Base-by-base conservation (phyloP, 2,329 filamentous ascomycete species). In the Aspergillus thermomutatus region DNA sequence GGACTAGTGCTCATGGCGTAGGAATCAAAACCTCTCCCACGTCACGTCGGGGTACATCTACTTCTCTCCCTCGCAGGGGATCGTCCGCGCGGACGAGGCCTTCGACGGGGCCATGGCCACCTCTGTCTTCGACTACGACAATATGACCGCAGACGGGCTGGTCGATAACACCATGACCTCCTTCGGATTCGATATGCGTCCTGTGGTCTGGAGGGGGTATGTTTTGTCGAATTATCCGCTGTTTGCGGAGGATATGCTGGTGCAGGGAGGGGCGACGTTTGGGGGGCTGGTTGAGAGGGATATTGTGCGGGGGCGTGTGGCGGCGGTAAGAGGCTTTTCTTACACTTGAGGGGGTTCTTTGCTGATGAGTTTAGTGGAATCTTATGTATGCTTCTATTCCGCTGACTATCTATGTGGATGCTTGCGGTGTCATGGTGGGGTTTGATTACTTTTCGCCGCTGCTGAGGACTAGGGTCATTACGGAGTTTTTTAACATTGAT, bases 211-310 rank as follows among this genome's bases (percentile, higher is more conserved):
- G 67, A 65, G 66, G 34, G 73, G 67, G 14, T 75, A 74, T 9
- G 72, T 74, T 10, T 72, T 73, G 53, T 71, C 73, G 0, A 73
- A 73, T n/a, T 77, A 70, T 47, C 73, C 74, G 0, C 63, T 76
- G 6, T 69, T 76, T 19, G 50, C 50, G 0, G 57, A 64, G 3
- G 64, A 71, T 8, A 55, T 74, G 14, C 63, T 77, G 25, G 53
- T 72, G 7, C 52, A 60, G n/a, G 55, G 58, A 21, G 54, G 41
- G 11, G 60, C 63, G 25, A 48, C 54, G 8, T 67, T 60, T 57
- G 64, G 62, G 1, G 64, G 64, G 2, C 52, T 65, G 28, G 61
- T 65, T 19, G 23, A 48, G 4, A 57, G 61, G 43, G 50, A 60
- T 19, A 56, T 64, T 40, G 48, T 56, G 23, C 50, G 52, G 25